Evolutionary conservation across 306 rosid species (phyloP).

Genomic region (Oemleria cerasiformis): DNA sequence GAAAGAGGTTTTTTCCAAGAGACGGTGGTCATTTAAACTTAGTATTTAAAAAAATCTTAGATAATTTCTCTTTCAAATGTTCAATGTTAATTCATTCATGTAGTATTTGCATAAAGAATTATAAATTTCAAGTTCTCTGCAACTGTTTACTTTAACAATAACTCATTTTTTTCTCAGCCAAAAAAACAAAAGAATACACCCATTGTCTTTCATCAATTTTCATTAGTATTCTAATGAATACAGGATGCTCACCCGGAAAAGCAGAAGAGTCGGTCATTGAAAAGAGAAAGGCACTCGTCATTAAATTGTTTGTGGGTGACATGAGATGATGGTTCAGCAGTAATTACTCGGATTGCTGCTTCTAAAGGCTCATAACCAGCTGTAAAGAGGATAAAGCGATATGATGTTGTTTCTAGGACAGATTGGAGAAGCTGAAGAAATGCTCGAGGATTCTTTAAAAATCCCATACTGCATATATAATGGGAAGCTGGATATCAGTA

Average conservation of each 20-base stretch:
- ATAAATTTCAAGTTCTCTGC: neutral
- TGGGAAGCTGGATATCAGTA: conserved; percentile 19
- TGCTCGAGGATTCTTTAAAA: conserved; percentile 51
- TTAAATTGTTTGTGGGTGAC: conserved; percentile 31
- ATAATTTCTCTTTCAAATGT: neutral
- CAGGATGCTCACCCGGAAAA: conserved; percentile 59
- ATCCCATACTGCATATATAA: conserved; percentile 73
- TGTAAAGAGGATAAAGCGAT: conserved; percentile 68
- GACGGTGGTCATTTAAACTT: too few relatives aligned
- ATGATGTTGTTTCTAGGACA: conserved; percentile 50
- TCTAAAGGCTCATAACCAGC: conserved; percentile 70
- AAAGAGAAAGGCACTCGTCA: conserved; percentile 55
- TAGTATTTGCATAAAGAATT: neutral
- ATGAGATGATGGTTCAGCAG: conserved; percentile 34
- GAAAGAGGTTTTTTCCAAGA: neutral
- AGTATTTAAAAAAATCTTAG: neutral
- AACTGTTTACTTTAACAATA: too few relatives aligned
- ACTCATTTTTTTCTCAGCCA: too few relatives aligned
- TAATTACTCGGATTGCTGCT: conserved; percentile 32
- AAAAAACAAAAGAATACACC: too few relatives aligned
- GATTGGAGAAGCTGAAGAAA: conserved; percentile 55
- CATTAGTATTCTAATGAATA: conserved; percentile 4
- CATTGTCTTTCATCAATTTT: neutral
- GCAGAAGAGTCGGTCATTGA: conserved; percentile 46
- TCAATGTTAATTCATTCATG: too few relatives aligned